Evolutionary conservation across 73 alveolate species (phyloP).

Genomic region (Tetrahymena thermophila): DNA sequence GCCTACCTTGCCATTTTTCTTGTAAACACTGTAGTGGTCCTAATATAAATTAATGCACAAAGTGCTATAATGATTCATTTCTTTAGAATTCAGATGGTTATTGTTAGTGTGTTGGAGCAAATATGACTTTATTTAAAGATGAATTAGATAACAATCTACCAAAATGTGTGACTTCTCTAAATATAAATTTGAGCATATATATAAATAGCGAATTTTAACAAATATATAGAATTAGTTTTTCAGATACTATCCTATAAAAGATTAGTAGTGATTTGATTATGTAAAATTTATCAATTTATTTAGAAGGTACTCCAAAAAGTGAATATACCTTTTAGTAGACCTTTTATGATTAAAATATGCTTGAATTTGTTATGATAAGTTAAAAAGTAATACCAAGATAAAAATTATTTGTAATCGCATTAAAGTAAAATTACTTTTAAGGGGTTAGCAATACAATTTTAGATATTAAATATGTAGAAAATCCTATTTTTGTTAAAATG

Average conservation of each 20-base stretch:
- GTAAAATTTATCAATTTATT: background rate
- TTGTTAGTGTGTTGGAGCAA: background rate
- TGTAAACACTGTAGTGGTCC: background rate
- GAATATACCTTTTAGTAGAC: background rate
- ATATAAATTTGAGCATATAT: background rate
- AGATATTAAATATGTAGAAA: background rate
- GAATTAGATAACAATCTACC: background rate
- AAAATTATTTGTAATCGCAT: background rate
- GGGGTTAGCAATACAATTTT: background rate
- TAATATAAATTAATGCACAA: background rate
- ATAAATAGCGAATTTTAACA: background rate
- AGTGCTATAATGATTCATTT: background rate
- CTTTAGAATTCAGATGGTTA: background rate
- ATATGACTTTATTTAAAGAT: background rate
- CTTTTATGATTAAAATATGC: background rate
- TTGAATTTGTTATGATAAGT: background rate
- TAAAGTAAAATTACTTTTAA: background rate
- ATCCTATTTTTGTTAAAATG: background rate
- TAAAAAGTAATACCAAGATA: background rate
- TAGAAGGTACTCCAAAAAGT: background rate
- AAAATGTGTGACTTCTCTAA: background rate
- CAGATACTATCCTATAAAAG: background rate
- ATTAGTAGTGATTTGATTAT: background rate
- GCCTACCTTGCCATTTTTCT: background rate
- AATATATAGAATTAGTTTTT: background rate